phyloP scores from a whole-genome alignment of 306 rosid genomes.

The Inga leiocalycina region DNA sequence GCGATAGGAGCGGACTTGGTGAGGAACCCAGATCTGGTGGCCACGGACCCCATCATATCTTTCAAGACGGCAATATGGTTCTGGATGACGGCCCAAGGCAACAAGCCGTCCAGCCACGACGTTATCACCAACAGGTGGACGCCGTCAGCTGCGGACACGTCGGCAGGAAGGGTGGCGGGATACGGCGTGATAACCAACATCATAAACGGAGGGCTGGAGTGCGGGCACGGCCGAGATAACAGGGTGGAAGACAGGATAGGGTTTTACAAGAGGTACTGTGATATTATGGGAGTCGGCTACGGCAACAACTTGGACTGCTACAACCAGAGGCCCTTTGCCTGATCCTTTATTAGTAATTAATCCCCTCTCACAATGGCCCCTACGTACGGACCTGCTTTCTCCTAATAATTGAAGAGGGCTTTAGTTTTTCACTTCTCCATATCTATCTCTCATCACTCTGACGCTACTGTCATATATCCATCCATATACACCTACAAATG shows the following conservation, averaged over 20 bases:
- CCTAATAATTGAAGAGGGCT: no score
- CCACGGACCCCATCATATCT: neutral
- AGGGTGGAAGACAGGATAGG: neutral
- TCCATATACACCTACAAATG: no score
- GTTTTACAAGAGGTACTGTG: neutral
- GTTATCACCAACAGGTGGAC: neutral
- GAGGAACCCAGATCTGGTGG: neutral
- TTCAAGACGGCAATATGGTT: constrained; percentile 1
- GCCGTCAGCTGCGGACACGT: neutral
- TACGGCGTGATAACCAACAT: constrained; percentile 1
- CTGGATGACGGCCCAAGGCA: neutral
- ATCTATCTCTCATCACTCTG: no score
- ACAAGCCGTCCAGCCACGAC: neutral
- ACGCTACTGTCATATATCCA: no score
- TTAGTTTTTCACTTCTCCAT: no score
- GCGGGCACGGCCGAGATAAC: neutral
- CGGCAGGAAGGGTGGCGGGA: neutral
- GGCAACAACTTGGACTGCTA: neutral
- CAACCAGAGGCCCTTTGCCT: neutral
- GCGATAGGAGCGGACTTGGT: neutral
- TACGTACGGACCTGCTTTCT: no score
- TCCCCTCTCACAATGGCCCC: no score
- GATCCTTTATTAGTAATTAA: neutral
- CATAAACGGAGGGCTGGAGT: neutral
- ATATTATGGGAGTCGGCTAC: neutral